These are phyloP conservation scores for Pichia heedii DNA, from an alignment of 805 yeast genomes.

Conservation along the genomic window DNA sequence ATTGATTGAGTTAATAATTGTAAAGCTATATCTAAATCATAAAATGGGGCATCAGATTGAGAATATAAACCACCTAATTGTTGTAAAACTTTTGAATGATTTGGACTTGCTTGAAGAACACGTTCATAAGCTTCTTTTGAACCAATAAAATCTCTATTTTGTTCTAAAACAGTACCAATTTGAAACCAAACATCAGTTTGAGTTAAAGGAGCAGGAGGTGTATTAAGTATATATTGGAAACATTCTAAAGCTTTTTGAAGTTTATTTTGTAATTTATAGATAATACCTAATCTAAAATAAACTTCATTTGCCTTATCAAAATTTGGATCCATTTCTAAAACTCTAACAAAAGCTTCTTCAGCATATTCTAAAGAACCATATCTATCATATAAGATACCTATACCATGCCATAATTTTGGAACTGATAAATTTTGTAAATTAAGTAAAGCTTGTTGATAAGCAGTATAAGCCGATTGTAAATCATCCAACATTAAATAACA, in stretches of 20 bases:
- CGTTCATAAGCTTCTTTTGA: conserved; percentile 95
- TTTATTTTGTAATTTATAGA: conserved; percentile 90
- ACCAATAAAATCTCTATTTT: conserved; percentile 80
- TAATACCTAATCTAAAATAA: conserved; percentile 91
- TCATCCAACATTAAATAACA: conserved; percentile 96
- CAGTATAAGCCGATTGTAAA: conserved; percentile 87
- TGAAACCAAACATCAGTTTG: conserved; percentile 99
- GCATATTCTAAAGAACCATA: conserved; percentile 96
- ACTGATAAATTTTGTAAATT: conserved; percentile 89
- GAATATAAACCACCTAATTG: conserved; percentile 94
- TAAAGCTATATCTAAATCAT: conserved; percentile 77
- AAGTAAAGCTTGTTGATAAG: conserved; percentile 92
- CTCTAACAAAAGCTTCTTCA: conserved; percentile 96
- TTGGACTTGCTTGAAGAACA: conserved; percentile 80
- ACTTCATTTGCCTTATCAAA: conserved; percentile 96
- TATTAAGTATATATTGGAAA: conserved; percentile 80
- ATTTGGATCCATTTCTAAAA: conserved; percentile 88
- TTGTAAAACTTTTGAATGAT: conserved; percentile 92
- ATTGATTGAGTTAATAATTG: conserved; percentile 76
- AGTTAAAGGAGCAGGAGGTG: conserved; percentile 93
- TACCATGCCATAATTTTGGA: conserved; percentile 97
- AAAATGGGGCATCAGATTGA: conserved; percentile 56
- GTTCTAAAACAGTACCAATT: conserved; percentile 92
- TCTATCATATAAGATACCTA: conserved; percentile 91
- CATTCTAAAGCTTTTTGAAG: conserved; percentile 84